A percentile compares a stretch with the other conserved stretches of the same genome.
Evolutionary conservation across 2,329 filamentous ascomycete genomes (phyloP).

Genomic region (Ophiocordyceps camponoti-rufipedis): DNA sequence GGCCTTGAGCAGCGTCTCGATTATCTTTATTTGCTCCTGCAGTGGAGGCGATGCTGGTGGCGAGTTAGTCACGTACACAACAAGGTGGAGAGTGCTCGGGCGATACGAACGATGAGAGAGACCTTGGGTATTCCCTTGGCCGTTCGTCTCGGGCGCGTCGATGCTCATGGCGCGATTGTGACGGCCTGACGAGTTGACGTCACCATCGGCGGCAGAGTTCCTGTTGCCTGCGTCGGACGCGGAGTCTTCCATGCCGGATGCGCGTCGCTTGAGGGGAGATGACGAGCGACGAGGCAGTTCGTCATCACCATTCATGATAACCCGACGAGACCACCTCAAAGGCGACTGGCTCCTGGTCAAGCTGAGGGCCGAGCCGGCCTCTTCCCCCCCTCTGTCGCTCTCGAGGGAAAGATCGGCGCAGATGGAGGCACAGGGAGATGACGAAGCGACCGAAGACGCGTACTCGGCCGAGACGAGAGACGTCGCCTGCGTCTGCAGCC

Average conservation of each 20-base stretch:
- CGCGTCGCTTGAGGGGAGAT: slow-evolving; percentile 45
- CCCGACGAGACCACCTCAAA: slow-evolving; percentile 29
- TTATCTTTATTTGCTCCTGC: slow-evolving; percentile 50
- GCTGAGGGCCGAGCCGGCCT: slow-evolving; percentile 20
- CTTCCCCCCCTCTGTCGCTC: slow-evolving; percentile 32
- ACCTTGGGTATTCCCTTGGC: slow-evolving; percentile 3
- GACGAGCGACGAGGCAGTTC: slow-evolving; percentile 42
- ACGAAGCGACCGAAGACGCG: slow-evolving; percentile 36
- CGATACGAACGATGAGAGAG: slow-evolving; percentile 11
- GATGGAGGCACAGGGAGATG: slow-evolving; percentile 34
- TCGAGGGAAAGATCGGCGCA: slow-evolving; percentile 40
- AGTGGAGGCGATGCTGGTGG: slow-evolving; percentile 17
- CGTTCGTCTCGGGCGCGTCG: slow-evolving; percentile 14
- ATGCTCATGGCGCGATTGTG: slow-evolving; percentile 23
- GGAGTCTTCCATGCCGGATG: slow-evolving; percentile 38
- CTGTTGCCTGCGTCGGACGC: slow-evolving; percentile 21
- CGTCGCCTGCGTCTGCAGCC: slow-evolving; percentile 26
- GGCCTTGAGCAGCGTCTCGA: slow-evolving; percentile 41
- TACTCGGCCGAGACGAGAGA: slow-evolving; percentile 28
- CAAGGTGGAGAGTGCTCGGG: neutral
- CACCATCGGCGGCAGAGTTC: slow-evolving; percentile 9
- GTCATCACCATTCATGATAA: slow-evolving; percentile 41
- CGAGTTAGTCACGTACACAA: neutral
- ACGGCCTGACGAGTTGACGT: slow-evolving; percentile 4
- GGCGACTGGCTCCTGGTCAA: slow-evolving; percentile 32